Conservation (phyloP, 352 stramenopile genomes). For the Halophytophthora batemanensis region DNA sequence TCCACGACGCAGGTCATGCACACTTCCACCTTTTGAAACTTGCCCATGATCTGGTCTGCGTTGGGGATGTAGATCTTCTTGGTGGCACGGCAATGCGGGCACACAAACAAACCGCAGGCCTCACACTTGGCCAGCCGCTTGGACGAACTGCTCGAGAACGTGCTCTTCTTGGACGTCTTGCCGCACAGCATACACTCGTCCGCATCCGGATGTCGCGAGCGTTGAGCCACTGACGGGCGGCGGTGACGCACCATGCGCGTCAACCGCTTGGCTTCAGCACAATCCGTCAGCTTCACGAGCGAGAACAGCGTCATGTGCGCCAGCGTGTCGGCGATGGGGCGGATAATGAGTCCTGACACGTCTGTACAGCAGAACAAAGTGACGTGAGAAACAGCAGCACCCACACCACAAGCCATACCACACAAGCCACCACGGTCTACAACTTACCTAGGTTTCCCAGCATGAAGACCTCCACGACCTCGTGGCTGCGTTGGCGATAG, state of each 20-base stretch:
- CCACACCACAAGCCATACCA: too few relatives aligned
- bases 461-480: conserved; percentile 54
- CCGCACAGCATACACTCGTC: conserved; percentile 38
- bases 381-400: too few relatives aligned
- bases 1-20: conserved; percentile 44
- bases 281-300: conserved; percentile 41
- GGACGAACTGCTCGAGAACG: conserved; percentile 26
- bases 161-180: conserved; percentile 34
- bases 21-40: conserved; percentile 37
- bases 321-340: conserved; percentile 29
- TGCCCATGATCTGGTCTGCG: conserved; percentile 31
- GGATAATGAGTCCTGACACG: conserved; percentile 41
- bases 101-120: conserved; percentile 47
- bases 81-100: conserved; percentile 37
- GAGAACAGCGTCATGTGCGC: conserved; percentile 33
- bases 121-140: conserved; percentile 44
- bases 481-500: conserved; percentile 40
- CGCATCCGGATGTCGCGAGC: conserved; percentile 21
- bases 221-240: conserved; percentile 29
- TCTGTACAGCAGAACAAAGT: too few relatives aligned
- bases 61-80: conserved; percentile 49
- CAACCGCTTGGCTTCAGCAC: conserved; percentile 45
- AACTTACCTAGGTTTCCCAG: conserved; percentile 34
- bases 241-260: conserved; percentile 40
- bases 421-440: too few relatives aligned